Base-by-base conservation (phyloP, 1,284 basidiomycete species). In the Microbotryum violaceum region DNA sequence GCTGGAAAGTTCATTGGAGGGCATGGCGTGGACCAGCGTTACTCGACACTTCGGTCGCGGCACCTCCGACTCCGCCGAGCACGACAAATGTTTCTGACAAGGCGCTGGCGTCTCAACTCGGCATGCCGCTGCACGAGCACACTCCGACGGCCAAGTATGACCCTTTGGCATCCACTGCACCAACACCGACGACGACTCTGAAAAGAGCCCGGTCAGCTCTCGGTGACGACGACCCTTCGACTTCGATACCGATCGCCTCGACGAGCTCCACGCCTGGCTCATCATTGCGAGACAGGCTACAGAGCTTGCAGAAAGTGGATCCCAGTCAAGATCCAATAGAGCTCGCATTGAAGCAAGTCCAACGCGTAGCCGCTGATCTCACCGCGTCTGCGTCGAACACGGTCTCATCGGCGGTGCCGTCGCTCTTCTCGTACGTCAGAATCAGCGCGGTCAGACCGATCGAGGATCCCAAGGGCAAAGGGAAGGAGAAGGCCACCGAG, bases 21-120 rank as follows among this genome's bases (percentile, higher is more conserved):
- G 56, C 58, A 16, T 68, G 67, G 67, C 57, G 56, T 29, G 67
- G 62, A 2, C 56, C 62, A 0, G 60, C 64, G 9, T 37, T 61
- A 14, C 51, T 62, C 10, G 23, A 60, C 29, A n/a, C 54, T 7
- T 18, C 27, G 27, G 25, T 47, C 23, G 23, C 42, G 16, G 9
- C 27, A 18, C 18, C 57, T 27, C 31, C 44, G 21, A 14, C 57
- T 20, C 37, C 47, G 20, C 12, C 37, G 20, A 44, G 42, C 14
- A 9, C 37, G 16, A 44, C 53, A 42, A 42, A 42, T 42, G 37
- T 42, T 37, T 46, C 51, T 21, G 18, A 45, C 16, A 45, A 49
- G 46, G 16, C 33, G 57, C 50, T 56, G 33, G 33, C 45, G 16
- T 55, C 54, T 31, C 46, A 61, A 20, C 59, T 54, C 6, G 42